Base-by-base conservation (phyloP, 352 stramenopile species). In the Phytophthora idaei region DNA sequence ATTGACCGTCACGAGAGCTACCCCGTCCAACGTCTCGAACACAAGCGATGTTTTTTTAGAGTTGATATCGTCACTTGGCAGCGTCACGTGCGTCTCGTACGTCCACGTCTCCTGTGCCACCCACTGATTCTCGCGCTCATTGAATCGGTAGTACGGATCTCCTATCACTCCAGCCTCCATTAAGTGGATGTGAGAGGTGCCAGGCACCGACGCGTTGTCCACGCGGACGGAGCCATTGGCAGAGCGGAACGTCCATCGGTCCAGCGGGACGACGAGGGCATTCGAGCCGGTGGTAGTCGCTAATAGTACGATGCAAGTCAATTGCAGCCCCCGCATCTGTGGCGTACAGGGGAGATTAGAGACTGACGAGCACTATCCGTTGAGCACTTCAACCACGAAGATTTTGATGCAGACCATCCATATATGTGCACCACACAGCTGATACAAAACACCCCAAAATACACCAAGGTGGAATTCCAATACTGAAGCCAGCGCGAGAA, bases 151-250 rank as follows among this genome's bases (percentile, higher is more conserved):
- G 61, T 94, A 89, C 29, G 87, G 85, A 29, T 93, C 81, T 0
- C 67, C 54, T 41, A 96, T 78, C 44, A 94, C 39, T 7, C 82
- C 80, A 9, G 80, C 82, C 1, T 76, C 71, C 64, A 87, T 64
- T 51, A 96, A 54, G 57, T 94, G 86, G 59, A 69, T 80, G 73
- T 96, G 89, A 11, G 87, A 77, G 8, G 86, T 88, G 29, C 88
- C 88, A 0, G 88, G 88, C 53, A 90, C 76, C 21, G 73, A 71
- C 17, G 61, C 80, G 36, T 86, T 84, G 47, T 67, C 64, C 15
- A 92, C 39, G 28, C 25, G 54, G n/a, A 94, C 46, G 5, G 83
- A 91, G n/a, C 76, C 80, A 31, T 94, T 92, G 28, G 60, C 53
- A 32, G 76, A 77, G 48, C 63, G 68, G 48, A 94, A 83, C 25